phyloP scores from a whole-genome alignment of 2,329 filamentous ascomycete species.

The Cucurbitaria berberidis region DNA sequence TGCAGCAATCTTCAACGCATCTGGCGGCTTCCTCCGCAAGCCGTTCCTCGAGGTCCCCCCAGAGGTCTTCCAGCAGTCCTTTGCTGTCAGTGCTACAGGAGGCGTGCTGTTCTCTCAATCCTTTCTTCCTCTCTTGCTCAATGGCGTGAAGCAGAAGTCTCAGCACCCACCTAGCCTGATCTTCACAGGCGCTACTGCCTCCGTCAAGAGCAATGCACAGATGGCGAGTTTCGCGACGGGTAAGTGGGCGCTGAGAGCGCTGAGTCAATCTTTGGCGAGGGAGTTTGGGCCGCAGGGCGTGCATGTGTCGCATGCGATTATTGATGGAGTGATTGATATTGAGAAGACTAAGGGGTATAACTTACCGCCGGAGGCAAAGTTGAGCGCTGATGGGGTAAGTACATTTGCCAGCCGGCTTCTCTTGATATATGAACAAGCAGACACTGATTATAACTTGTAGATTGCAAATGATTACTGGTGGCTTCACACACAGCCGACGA shows the following conservation, averaged over 20 bases:
- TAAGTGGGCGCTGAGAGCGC: constrained; percentile 78
- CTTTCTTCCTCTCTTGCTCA: constrained; percentile 72
- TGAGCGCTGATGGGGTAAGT: constrained; percentile 75
- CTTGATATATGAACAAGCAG: background rate
- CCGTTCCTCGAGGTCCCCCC: constrained; percentile 66
- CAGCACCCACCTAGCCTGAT: constrained; percentile 78
- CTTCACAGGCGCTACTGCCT: constrained; percentile 86
- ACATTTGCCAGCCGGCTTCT: background rate
- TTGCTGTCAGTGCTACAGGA: constrained; percentile 60
- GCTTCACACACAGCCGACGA: constrained; percentile 79
- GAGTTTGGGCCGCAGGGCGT: constrained; percentile 87
- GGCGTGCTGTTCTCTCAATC: constrained; percentile 79
- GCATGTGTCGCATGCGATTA: constrained; percentile 81
- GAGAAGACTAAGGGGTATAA: constrained; percentile 69
- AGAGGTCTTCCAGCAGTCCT: constrained; percentile 61
- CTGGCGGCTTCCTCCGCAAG: constrained; percentile 63
- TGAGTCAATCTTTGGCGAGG: constrained; percentile 76
- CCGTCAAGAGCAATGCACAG: constrained; percentile 71
- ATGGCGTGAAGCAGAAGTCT: constrained; percentile 57
- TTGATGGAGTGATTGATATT: constrained; percentile 86
- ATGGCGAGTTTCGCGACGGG: constrained; percentile 76
- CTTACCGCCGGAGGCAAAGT: constrained; percentile 68
- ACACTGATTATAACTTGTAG: constrained; percentile 50
- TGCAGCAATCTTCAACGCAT: constrained; percentile 75
- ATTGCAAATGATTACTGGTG: constrained; percentile 89